These are phyloP conservation scores for Leucocoprinus gongylophorus DNA, from an alignment of 1,284 basidiomycete genomes.

Conservation along the genomic window DNA sequence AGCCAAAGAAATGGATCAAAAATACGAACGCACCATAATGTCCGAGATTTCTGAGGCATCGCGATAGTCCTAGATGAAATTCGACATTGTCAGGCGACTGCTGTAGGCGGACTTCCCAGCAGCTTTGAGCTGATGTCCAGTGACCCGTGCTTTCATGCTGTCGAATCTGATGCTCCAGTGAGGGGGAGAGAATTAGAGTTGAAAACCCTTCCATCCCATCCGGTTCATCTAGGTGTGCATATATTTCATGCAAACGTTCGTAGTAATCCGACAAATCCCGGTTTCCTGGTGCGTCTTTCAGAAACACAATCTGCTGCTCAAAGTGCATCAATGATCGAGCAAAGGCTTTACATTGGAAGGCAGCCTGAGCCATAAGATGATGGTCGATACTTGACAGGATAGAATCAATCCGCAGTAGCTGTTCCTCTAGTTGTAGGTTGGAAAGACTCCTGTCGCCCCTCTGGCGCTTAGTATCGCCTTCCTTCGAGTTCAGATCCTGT, in stretches of 20 bases:
- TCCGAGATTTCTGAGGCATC: constrained; percentile 91
- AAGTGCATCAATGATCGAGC: constrained; percentile 94
- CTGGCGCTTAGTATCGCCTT: constrained; percentile 42
- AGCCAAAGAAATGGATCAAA: constrained; percentile 8
- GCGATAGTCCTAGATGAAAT: constrained; percentile 84
- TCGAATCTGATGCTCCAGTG: constrained; percentile 94
- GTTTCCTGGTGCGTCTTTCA: constrained; percentile 40
- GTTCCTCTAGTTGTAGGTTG: constrained; percentile 41
- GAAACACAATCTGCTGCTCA: constrained; percentile 68
- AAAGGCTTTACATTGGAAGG: constrained; percentile 90
- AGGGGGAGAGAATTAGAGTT: constrained; percentile 81
- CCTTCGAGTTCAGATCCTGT: constrained; percentile 48
- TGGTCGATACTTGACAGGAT: constrained; percentile 81
- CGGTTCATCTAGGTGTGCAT: constrained; percentile 93
- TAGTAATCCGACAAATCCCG: constrained; percentile 72
- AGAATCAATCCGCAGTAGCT: constrained; percentile 68
- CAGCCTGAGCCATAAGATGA: constrained; percentile 88
- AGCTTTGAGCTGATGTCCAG: constrained; percentile 99
- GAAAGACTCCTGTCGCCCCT: constrained; percentile 28
- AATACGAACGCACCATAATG: constrained; percentile 75
- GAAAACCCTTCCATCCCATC: constrained; percentile 99
- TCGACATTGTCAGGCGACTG: constrained; percentile 84
- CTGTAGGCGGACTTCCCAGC: constrained; percentile 98
- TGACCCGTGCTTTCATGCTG: constrained; percentile 96
- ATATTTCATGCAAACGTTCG: constrained; percentile 93